Conservation (phyloP, 805 yeast species). For the Lachancea nothofagi region DNA sequence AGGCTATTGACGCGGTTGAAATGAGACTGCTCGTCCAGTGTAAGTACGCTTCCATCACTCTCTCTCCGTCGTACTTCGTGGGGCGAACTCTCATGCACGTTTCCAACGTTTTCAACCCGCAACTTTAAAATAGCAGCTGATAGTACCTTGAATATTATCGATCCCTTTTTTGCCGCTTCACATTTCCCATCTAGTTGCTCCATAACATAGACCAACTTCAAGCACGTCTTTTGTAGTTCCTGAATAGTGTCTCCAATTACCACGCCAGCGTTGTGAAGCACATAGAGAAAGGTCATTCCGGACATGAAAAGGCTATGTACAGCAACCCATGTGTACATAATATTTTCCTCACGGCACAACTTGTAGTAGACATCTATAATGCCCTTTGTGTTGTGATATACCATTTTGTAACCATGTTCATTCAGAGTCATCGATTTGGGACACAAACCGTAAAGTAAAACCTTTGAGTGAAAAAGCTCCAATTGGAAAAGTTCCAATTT, state of each 20-base stretch:
- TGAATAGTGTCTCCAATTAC: constrained; percentile 42
- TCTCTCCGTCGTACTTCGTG: background rate
- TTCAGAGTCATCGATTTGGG: constrained; percentile 59
- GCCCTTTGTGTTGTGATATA: constrained; percentile 60
- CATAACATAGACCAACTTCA: constrained; percentile 51
- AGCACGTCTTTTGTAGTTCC: constrained; percentile 45
- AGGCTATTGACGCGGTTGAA: constrained; percentile 2
- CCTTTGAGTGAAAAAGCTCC: constrained; percentile 70
- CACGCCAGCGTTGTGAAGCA: constrained; percentile 63
- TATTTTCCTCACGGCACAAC: constrained; percentile 48
- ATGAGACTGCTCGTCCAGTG: constrained; percentile 13
- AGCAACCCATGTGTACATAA: constrained; percentile 91
- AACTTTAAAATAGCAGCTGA: constrained; percentile 65
- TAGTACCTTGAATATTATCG: constrained; percentile 64
- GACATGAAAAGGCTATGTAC: constrained; percentile 87
- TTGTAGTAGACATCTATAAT: constrained; percentile 59
- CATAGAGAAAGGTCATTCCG: constrained; percentile 75
- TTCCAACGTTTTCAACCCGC: constrained; percentile 32
- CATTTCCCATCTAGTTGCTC: constrained; percentile 60
- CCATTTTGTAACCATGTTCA: constrained; percentile 47
- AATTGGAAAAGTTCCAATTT: constrained; percentile 62
- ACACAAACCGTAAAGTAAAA: constrained; percentile 69
- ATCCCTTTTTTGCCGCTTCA: constrained; percentile 71
- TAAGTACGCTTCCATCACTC: background rate
- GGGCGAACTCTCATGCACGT: background rate